A percentile compares a stretch with the other conserved stretches of the same genome.
phyloP scores from a whole-genome alignment of 2,329 filamentous ascomycete species.

The Metarhizium robertsii region DNA sequence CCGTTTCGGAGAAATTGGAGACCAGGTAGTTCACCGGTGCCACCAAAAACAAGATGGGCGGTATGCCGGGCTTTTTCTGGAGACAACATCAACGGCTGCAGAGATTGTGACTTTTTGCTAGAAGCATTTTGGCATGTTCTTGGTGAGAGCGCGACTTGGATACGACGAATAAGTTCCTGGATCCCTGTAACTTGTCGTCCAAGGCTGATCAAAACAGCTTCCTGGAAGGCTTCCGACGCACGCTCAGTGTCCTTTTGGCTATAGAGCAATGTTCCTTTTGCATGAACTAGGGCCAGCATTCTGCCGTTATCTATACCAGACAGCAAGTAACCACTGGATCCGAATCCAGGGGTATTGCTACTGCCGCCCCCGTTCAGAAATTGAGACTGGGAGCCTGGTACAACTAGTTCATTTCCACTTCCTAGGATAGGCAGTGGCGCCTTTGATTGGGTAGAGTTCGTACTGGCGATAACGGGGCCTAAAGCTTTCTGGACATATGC shows the following conservation, averaged over 20 bases:
- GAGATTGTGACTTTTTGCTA: constrained; percentile 4
- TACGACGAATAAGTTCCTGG: constrained; percentile 66
- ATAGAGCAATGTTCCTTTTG: constrained; percentile 98
- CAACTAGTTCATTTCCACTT: neutral
- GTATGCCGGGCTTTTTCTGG: constrained; percentile 79
- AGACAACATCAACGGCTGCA: constrained; percentile 61
- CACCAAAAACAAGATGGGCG: constrained; percentile 71
- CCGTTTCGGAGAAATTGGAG: constrained; percentile 63
- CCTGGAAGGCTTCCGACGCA: constrained; percentile 86
- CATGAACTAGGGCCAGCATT: constrained; percentile 87
- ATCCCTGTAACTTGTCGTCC: constrained; percentile 64
- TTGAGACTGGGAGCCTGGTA: neutral
- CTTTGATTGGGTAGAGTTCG: neutral
- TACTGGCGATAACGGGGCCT: constrained; percentile 18
- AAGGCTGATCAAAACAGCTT: constrained; percentile 82
- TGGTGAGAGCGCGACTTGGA: constrained; percentile 59
- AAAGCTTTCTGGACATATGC: constrained; percentile 72
- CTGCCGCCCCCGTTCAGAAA: neutral
- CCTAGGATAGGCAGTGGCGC: neutral
- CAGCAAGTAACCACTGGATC: constrained; percentile 62
- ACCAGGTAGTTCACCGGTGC: constrained; percentile 69
- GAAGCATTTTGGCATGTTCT: constrained; percentile 7
- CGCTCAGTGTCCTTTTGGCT: constrained; percentile 70
- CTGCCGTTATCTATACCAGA: constrained; percentile 83
- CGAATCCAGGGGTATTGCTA: constrained; percentile 17